Base-by-base conservation (phyloP, 345 rosid species). In the Gossypium rotundifolium region DNA sequence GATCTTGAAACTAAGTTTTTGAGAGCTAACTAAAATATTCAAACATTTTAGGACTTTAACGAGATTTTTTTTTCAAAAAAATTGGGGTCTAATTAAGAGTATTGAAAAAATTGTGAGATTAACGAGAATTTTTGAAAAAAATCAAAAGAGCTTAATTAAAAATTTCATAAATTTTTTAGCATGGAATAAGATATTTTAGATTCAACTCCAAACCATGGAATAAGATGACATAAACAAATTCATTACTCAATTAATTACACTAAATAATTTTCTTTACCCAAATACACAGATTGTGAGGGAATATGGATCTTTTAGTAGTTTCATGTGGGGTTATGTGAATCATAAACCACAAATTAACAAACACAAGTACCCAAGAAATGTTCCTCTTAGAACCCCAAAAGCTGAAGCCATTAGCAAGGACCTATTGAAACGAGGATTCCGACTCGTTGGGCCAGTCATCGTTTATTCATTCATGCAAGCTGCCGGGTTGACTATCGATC, bases 401-500 rank as follows among this genome's bases (percentile, higher is more conserved):
- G 97, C 98, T 42, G 98, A 93, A 75, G 84, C 80, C 18, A 86
- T 95, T 4, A 95, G 98, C 89, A 90, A 79, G 81, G 99, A 95
- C 61, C 76, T 95, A 71, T 73, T 87, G 79, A 95, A 80, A 80
- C 76, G 90, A 10, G 99, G 99, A 29, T 95, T 95, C 69, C 80
- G 99, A 45, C 85, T 91, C 2, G 98, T 89, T 0, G 99, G 99
- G 17, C 99, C 99, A 6, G 99, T 93, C 78, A 95, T 95, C 1
- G 90, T 95, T 63, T 87, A 87, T 62, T 95, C 98, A 12, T 95
- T 95, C 80, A 91, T 93, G 94, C 99, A 95, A 55, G 98, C 94
- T 11, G 98, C 98, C 3, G 99, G 99, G 29, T 52, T 95, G 75
- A 88, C 96, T 0, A 93, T 93, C 3, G 98, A 91, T 74, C 99